A percentile compares a stretch with the other conserved stretches of the same genome.
These are phyloP conservation scores for Salix koriyanagi DNA, from an alignment of 345 rosid species.

Conservation along the genomic window DNA sequence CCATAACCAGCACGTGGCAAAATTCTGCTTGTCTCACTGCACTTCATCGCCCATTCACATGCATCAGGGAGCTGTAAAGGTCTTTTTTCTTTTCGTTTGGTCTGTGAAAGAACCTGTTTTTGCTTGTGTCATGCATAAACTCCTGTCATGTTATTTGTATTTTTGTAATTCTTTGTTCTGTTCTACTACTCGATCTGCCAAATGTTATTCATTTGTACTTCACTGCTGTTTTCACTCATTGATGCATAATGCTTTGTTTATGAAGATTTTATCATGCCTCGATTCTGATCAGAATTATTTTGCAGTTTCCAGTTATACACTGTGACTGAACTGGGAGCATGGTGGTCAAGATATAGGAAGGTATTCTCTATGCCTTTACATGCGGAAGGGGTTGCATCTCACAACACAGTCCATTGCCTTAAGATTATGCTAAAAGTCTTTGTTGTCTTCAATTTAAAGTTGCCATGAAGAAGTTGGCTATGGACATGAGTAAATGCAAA, in stretches of 20 bases:
- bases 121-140: not conserved
- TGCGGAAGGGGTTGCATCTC: not conserved
- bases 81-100: not conserved
- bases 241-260: not conserved
- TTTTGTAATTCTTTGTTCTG: not conserved
- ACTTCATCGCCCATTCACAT: not conserved
- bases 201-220: not conserved
- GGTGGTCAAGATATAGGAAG: not conserved
- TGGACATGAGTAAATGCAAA: not conserved
- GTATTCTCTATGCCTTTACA: not conserved
- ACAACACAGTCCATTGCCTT: not conserved
- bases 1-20: not conserved
- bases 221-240: not conserved
- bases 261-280: not conserved
- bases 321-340: not conserved
- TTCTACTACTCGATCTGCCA: not conserved
- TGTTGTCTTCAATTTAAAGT: not conserved
- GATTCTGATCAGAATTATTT: not conserved
- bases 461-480: not conserved
- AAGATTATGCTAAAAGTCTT: not conserved
- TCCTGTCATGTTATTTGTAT: not conserved
- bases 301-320: not conserved
- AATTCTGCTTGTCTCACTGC: not conserved
- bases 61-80: not conserved
- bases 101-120: not conserved